Conservation (phyloP, 192 early-diverging fungal genomes). For the Rhizophagus prolifer region DNA sequence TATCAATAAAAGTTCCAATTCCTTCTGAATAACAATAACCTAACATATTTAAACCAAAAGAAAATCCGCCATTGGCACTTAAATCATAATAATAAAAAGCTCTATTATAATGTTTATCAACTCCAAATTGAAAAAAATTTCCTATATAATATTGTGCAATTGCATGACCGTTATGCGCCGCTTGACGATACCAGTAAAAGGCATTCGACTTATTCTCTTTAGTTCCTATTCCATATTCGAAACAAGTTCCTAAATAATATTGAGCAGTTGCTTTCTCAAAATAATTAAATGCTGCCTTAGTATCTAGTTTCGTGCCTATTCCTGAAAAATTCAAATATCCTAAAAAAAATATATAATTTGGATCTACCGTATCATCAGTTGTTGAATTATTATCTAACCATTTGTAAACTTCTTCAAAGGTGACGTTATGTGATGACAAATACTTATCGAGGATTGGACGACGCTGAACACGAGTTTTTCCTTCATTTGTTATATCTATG, state of each 20-base stretch:
- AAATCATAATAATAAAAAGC: conserved; percentile 64
- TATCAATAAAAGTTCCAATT: conserved; percentile 53
- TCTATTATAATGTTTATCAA: conserved; percentile 59
- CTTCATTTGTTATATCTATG: neutral
- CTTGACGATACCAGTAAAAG: neutral
- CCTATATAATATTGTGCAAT: conserved; percentile 61
- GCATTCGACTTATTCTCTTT: no score
- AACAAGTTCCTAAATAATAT: neutral
- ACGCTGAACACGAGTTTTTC: neutral
- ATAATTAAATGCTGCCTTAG: neutral
- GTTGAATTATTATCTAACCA: neutral
- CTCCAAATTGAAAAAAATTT: conserved; percentile 76
- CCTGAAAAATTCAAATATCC: neutral
- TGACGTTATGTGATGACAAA: neutral
- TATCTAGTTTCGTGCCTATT: neutral
- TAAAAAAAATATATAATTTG: neutral
- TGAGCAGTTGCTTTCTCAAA: neutral
- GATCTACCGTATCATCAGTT: neutral
- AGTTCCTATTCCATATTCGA: neutral
- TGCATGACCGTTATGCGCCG: neutral
- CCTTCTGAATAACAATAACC: conserved; percentile 62
- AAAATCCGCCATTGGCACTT: conserved; percentile 53
- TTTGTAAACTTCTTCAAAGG: neutral
- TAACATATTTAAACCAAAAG: conserved; percentile 52
- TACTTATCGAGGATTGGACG: neutral